phyloP scores from a whole-genome alignment of 768 basidiomycete species.

The Leccinum subtestaceum region DNA sequence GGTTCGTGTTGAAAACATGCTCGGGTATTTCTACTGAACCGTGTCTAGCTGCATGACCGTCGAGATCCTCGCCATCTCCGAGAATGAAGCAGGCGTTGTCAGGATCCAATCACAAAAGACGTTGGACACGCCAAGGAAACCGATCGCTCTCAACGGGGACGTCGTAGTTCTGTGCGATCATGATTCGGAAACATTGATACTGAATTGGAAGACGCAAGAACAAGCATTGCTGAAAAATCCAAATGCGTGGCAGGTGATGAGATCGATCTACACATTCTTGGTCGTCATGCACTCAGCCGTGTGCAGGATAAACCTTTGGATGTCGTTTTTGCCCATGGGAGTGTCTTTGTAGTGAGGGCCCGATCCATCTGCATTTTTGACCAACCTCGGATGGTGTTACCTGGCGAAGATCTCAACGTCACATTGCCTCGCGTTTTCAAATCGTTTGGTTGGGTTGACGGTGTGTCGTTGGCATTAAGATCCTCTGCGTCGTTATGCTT shows the following conservation, averaged over 20 bases:
- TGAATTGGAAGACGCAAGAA: slow-evolving; percentile 50
- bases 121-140: slow-evolving; percentile 42
- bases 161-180: slow-evolving; percentile 56
- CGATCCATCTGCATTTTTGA: slow-evolving; percentile 57
- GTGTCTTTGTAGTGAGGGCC: slow-evolving; percentile 57
- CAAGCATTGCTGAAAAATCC: slow-evolving; percentile 46
- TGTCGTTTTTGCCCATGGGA: slow-evolving; percentile 45
- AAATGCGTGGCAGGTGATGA: slow-evolving; percentile 31
- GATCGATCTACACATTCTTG: neutral
- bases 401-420: slow-evolving; percentile 12
- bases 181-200: slow-evolving; percentile 46
- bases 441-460: slow-evolving; percentile 70
- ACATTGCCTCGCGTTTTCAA: slow-evolving; percentile 38
- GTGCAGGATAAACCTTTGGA: slow-evolving; percentile 51
- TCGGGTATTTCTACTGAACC: slow-evolving; percentile 12
- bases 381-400: slow-evolving; percentile 38
- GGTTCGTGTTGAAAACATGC: slow-evolving; percentile 37
- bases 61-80: slow-evolving; percentile 29
- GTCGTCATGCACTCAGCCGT: slow-evolving; percentile 8
- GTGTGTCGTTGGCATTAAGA: slow-evolving; percentile 40
- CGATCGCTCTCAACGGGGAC: slow-evolving; percentile 49
- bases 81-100: slow-evolving; percentile 8
- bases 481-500: neutral
- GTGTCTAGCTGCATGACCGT: slow-evolving; percentile 19
- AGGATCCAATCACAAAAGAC: slow-evolving; percentile 33